Evolutionary conservation across 2,329 filamentous ascomycete species (phyloP), one percentile per base, ranked within the genome.

Genomic region (Colletotrichum melonis): DNA sequence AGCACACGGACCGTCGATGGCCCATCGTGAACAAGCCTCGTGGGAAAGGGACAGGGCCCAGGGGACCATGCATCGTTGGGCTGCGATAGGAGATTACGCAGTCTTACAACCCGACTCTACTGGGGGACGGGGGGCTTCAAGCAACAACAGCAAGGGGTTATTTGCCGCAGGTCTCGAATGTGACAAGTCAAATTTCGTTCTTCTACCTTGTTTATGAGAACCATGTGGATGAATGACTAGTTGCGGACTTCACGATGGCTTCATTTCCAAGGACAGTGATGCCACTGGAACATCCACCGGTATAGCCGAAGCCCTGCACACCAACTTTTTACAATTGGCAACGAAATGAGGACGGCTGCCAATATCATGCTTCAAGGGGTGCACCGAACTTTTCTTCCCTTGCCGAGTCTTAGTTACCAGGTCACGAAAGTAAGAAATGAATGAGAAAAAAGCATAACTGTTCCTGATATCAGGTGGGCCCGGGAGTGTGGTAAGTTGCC

Each of bases 21-120:
- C 4, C 24, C 46, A 32, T 32, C 42, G 26, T 32, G 55, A 70
- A 60, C 57, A 68, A 68, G 64, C 68, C 68, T 55, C 59, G 24
- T 46, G n/a, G 16, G 3, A 24, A 22, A 57, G 63, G 22, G 28
- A 42, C 38, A 42, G 38, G 38, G 16, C 38, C 38, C 62, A 59
- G 60, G 67, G 67, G 28, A 14, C 67, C 67, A 66, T 69, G 67
- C 65, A 52, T 19, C 28, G 54, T 69, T 69, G 67, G 69, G 69
- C 69, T 59, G 57, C 65, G 49, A 72, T 32, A 58, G 49, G 69
- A 72, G 49, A 72, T 72, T 69, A 19, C 32, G 5, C 7, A 24
- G n/a, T 19, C 8, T 70, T 22, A 26, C 52, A 28, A 54, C 62
- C 62, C 62, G 46, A 63, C 62, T 19, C n/a, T 63, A 28, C 22